Percentiles rank a stretch among this genome's conserved stretches.
Conservation (phyloP, 257 asterid genomes). For the Scutellaria minor region DNA sequence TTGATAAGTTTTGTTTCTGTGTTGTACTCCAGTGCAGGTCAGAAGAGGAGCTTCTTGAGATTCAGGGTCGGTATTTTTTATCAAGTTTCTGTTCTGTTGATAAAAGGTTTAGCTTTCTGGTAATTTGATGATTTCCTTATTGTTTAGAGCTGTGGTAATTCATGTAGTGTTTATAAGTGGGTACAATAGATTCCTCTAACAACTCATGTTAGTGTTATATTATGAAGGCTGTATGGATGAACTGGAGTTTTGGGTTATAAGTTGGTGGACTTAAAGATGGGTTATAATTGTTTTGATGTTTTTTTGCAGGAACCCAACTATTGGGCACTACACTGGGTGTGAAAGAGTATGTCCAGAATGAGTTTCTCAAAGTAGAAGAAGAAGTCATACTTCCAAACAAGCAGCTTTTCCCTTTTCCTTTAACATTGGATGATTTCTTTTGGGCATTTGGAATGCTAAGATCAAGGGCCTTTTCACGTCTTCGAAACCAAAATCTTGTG, state of each 20-base stretch:
- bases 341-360: slow-evolving; percentile 79
- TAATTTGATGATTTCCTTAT: not conserved
- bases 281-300: slow-evolving; percentile 27
- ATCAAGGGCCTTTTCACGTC: slow-evolving; percentile 90
- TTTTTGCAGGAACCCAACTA: slow-evolving; percentile 78
- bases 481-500: slow-evolving; percentile 82
- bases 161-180: not conserved
- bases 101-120: not conserved
- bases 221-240: not conserved
- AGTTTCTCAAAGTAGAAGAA: slow-evolving; percentile 67
- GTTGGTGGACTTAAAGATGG: not conserved
- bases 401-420: slow-evolving; percentile 71
- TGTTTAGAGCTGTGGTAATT: not conserved
- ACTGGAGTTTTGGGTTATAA: not conserved
- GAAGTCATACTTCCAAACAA: slow-evolving; percentile 81
- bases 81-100: not conserved
- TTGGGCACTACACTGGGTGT: slow-evolving; percentile 86
- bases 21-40: slow-evolving; percentile 95
- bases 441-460: slow-evolving; percentile 98
- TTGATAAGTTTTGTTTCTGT: slow-evolving; percentile 47
- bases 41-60: slow-evolving; percentile 97
- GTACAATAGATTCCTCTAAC: too few relatives aligned
- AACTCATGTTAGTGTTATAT: not conserved
- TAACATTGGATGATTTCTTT: slow-evolving; percentile 82
- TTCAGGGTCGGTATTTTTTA: slow-evolving; percentile 65